Conservation (phyloP, 768 basidiomycete species). For the Lentinula aciculospora region DNA sequence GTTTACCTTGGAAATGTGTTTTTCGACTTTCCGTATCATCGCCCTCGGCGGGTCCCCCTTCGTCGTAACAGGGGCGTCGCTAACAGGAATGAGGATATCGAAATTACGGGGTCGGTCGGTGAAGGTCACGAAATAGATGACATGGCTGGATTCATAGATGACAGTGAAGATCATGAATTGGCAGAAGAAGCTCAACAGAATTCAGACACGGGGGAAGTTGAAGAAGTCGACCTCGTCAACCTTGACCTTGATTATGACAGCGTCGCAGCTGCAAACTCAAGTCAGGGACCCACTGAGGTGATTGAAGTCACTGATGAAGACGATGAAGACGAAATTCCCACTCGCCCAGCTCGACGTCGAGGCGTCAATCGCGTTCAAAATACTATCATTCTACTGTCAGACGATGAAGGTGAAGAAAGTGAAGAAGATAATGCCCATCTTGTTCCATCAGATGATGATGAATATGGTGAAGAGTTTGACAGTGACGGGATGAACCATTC, state of each 20-base stretch:
- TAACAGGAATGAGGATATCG: background rate
- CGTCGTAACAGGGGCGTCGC: background rate
- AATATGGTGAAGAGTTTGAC: background rate
- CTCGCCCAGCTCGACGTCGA: background rate
- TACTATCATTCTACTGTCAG: background rate
- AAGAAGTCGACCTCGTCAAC: background rate
- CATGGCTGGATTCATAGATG: background rate
- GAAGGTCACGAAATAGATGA: background rate
- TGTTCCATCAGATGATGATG: background rate
- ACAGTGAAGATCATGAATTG: background rate
- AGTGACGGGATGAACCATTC: background rate
- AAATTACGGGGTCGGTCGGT: background rate
- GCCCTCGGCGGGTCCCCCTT: background rate
- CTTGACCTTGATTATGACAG: background rate
- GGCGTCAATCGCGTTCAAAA: background rate
- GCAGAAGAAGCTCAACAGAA: background rate
- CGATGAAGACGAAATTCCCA: background rate
- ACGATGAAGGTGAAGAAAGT: conserved; percentile 6
- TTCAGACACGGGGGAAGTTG: background rate
- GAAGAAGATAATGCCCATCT: background rate
- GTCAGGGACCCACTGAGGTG: background rate
- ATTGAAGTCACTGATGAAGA: background rate
- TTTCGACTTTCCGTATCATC: background rate
- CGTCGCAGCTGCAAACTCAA: background rate
- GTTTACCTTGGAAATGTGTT: background rate